phyloP scores from a whole-genome alignment of 441 rosid genomes.

The Raphanus hybrid region DNA sequence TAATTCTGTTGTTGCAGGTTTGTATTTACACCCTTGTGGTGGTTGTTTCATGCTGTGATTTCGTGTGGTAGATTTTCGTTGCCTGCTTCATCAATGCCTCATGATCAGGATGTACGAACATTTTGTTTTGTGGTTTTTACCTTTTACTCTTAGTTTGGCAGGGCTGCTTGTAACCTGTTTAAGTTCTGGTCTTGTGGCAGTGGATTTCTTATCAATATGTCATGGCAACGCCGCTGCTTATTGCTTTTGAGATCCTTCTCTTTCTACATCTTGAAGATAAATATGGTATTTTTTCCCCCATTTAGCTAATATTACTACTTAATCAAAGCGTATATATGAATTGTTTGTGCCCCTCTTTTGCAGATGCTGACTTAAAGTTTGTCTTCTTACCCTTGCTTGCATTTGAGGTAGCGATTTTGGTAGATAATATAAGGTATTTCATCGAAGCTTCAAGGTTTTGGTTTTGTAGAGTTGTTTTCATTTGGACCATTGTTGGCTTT shows the following conservation, averaged over 20 bases:
- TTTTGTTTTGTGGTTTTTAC: background rate
- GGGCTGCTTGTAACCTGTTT: background rate
- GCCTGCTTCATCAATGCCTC: conserved; percentile 73
- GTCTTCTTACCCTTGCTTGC: background rate
- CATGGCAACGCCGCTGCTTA: conserved; percentile 59
- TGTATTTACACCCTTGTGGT: conserved; percentile 60
- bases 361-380: conserved; percentile 35
- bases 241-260: conserved; percentile 66
- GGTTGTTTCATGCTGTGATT: conserved; percentile 63
- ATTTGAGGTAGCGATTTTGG: background rate
- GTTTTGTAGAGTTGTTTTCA: background rate
- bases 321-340: background rate
- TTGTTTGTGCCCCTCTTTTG: conserved; percentile 35
- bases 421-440: background rate
- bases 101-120: conserved; percentile 51
- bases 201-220: conserved; percentile 70
- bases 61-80: conserved; percentile 71
- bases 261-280: conserved; percentile 59
- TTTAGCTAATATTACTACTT: background rate
- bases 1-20: conserved; percentile 48
- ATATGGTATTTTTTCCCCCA: conserved; percentile 47
- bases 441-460: conserved; percentile 7
- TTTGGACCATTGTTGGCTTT: background rate
- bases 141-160: background rate
- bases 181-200: conserved; percentile 48